Conservation (phyloP, 768 basidiomycete species). For the Sutorius australiensis region DNA sequence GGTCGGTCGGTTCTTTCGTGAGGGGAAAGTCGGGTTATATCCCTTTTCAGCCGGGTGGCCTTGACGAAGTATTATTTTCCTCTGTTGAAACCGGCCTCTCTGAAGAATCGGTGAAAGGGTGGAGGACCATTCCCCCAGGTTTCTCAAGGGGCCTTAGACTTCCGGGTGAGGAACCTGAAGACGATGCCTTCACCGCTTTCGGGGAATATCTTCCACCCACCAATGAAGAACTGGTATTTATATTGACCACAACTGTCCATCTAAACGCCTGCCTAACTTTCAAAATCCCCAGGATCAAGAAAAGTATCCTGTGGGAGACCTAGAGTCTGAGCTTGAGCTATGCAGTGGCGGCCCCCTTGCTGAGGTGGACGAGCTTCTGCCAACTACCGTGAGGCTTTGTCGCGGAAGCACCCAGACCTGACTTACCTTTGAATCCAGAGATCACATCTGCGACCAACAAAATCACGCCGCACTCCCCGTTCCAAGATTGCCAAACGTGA, state of each 20-base stretch:
- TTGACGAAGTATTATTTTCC: constrained; percentile 57
- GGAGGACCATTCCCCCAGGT: constrained; percentile 78
- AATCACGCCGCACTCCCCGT: constrained; percentile 41
- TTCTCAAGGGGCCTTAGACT: constrained; percentile 76
- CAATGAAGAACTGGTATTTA: constrained; percentile 16
- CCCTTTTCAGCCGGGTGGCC: constrained; percentile 92
- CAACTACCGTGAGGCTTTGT: constrained; percentile 41
- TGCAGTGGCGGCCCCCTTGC: constrained; percentile 23
- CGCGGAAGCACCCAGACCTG: background rate
- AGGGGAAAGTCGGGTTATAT: constrained; percentile 91
- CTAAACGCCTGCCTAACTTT: constrained; percentile 21
- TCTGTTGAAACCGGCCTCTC: constrained; percentile 27
- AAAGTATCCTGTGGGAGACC: constrained; percentile 16
- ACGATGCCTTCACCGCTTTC: constrained; percentile 38
- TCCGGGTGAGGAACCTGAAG: constrained; percentile 51
- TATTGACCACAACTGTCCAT: constrained; percentile 3
- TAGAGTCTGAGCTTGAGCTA: constrained; percentile 20
- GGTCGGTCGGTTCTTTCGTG: constrained; percentile 75
- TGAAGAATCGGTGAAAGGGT: constrained; percentile 38
- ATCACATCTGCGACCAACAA: constrained; percentile 54
- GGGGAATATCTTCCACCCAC: constrained; percentile 16
- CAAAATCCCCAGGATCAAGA: constrained; percentile 19
- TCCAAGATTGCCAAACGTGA: constrained; percentile 72
- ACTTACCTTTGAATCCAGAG: constrained; percentile 37
- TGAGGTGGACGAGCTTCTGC: constrained; percentile 81